These are phyloP conservation scores for Entophlyctis helioformis DNA, from an alignment of 192 early-diverging fungal species.

Conservation along the genomic window DNA sequence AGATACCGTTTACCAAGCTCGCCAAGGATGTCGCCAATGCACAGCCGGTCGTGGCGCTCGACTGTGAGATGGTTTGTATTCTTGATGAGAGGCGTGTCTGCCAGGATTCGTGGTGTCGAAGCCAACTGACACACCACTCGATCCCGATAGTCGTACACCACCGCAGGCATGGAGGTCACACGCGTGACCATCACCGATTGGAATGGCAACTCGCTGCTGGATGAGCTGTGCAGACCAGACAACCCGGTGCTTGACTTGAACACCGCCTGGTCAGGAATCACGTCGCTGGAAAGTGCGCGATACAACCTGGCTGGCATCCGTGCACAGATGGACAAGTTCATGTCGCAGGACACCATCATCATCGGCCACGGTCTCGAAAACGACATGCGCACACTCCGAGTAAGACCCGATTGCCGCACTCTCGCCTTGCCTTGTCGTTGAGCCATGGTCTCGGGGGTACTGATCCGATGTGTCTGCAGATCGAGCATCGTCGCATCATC, in stretches of 20 bases:
- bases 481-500: constrained; percentile 45
- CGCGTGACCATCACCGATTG: constrained; percentile 43
- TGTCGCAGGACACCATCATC: constrained; percentile 41
- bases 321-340: constrained; percentile 18
- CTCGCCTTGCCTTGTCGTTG: neutral
- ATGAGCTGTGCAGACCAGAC: constrained; percentile 44
- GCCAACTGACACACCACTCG: neutral
- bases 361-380: constrained; percentile 58
- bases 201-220: constrained; percentile 33
- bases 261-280: constrained; percentile 40
- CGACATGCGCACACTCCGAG: constrained; percentile 51
- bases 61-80: constrained; percentile 58
- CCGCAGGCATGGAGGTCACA: constrained; percentile 53
- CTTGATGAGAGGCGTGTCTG: neutral
- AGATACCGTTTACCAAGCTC: constrained; percentile 17
- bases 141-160: constrained; percentile 43
- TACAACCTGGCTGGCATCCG: constrained; percentile 32
- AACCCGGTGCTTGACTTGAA: constrained; percentile 52
- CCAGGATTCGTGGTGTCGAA: neutral
- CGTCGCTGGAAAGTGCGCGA: constrained; percentile 27
- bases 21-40: neutral
- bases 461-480: neutral
- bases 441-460: constrained; percentile 1
- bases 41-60: constrained; percentile 37
- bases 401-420: neutral